A percentile compares a stretch with the other conserved stretches of the same genome.
These are phyloP conservation scores for Linanthus parryae DNA, from an alignment of 148 eudicot species.

Conservation along the genomic window DNA sequence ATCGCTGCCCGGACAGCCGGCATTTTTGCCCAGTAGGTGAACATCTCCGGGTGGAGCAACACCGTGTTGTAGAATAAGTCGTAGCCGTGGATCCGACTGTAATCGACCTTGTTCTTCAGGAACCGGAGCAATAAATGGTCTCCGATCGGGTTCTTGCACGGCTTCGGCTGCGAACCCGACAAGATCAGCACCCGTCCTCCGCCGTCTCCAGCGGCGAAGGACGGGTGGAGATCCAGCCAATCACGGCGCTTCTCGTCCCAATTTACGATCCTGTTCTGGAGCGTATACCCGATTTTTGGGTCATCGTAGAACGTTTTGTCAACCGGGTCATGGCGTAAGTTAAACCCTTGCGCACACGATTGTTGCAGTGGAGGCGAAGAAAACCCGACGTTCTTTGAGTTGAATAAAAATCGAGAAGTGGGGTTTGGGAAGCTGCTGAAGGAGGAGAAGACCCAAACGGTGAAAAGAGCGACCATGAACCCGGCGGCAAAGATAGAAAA, in stretches of 20 bases:
- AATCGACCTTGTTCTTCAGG: conserved; percentile 89
- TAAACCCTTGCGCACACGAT: background rate
- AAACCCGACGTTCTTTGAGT: background rate
- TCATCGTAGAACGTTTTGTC: conserved; percentile 38
- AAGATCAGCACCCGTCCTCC: conserved; percentile 42
- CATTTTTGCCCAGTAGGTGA: conserved; percentile 73
- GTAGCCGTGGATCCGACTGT: conserved; percentile 77
- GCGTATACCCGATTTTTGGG: conserved; percentile 34
- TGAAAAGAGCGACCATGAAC: conserved; percentile 30
- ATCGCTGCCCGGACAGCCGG: conserved; percentile 73
- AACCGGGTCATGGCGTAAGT: conserved; percentile 16
- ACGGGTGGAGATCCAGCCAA: conserved; percentile 52
- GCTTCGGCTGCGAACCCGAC: conserved; percentile 75
- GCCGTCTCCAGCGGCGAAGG: conserved; percentile 17
- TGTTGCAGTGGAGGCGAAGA: background rate
- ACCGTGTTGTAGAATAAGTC: conserved; percentile 79
- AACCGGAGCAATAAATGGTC: conserved; percentile 58
- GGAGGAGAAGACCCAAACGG: conserved; percentile 52
- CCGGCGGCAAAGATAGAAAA: conserved; percentile 28
- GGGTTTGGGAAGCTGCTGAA: conserved; percentile 23
- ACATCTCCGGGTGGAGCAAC: conserved; percentile 57
- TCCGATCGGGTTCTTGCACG: conserved; percentile 65
- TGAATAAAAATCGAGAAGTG: conserved; percentile 10
- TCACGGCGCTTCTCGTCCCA: conserved; percentile 75
- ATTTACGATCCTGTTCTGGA: conserved; percentile 27